These are phyloP conservation scores for Coemansia sp. DNA, from an alignment of 192 early-diverging fungal species.

Conservation along the genomic window DNA sequence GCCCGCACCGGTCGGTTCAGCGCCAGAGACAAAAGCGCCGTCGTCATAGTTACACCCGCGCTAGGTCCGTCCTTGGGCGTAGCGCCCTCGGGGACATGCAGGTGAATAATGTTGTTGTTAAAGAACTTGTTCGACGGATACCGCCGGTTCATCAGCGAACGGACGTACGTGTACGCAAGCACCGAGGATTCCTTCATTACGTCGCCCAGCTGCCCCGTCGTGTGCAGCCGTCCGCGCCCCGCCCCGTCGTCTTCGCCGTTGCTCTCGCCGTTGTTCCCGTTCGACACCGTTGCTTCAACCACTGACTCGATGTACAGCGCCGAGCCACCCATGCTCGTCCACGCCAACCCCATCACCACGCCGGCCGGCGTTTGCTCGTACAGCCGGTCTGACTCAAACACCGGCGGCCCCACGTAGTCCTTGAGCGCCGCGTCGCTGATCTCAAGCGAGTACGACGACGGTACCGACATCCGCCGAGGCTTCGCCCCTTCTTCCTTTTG, in stretches of 20 bases:
- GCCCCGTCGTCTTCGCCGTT: neutral
- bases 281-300: conserved; percentile 71
- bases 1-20: conserved; percentile 71
- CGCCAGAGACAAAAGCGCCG: conserved; percentile 88
- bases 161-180: conserved; percentile 97
- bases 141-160: conserved; percentile 68
- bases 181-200: conserved; percentile 98
- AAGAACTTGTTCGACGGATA: conserved; percentile 91
- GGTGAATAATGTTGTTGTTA: conserved; percentile 81
- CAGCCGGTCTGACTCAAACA: conserved; percentile 85
- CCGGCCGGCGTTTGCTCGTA: conserved; percentile 90
- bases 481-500: conserved; percentile 6
- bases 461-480: conserved; percentile 52
- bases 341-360: conserved; percentile 98
- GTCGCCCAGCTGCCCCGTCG: conserved; percentile 96
- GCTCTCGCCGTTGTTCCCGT: conserved; percentile 10
- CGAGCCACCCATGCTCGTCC: conserved; percentile 96
- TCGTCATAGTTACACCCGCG: conserved; percentile 94
- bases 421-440: conserved; percentile 74
- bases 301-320: conserved; percentile 95
- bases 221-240: conserved; percentile 63
- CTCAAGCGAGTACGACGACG: conserved; percentile 57
- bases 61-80: conserved; percentile 98
- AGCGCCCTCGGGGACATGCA: conserved; percentile 97
- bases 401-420: conserved; percentile 89